Base-by-base conservation (phyloP, 2,329 filamentous ascomycete genomes). In the Cytospora leucostoma region DNA sequence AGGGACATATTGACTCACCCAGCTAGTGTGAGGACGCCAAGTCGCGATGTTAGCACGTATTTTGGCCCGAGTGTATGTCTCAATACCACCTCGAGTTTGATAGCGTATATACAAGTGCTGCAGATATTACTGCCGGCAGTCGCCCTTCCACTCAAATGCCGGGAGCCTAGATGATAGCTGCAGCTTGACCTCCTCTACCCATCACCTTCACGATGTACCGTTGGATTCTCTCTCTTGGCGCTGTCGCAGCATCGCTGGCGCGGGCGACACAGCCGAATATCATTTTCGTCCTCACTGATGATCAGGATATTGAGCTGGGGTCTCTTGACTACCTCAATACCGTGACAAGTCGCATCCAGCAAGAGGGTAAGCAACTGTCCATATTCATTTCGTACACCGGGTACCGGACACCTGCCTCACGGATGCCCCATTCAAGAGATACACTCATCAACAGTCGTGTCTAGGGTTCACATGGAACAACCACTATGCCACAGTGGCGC, bases 401-500 rank as follows among this genome's bases (percentile, higher is more conserved):
- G 4, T 27, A 27, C 27, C 27, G 2, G 4, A 27, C 12, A 3
- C 8, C n/a, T 19, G 49, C 19, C 10, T 6, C 5, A 44, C 12
- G 38, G 47, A 2, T 17, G 13, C 5, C 6, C 27, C 27, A 27
- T 27, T 4, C 13, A 33, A 27, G 33, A 11, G 2, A 2, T 27
- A 21, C 32, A 35, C 55, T 65, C 27, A 27, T 27, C 27, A 17
- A 65, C n/a, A 33, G 1, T 6, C 15, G 2, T 19, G 8, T 11
- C 27, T 40, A 65, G 64, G 64, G 7, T 65, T 65, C 49, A 63
- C 64, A 2, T 65, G 61, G 67, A 77, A 77, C 59, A 80, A 80
- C 51, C 86, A 88, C 70, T 88, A 83, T 64, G 86, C 85, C 64
- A 87, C 85, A 0, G 84, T 85, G 3, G 79, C 86, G 0, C 71